phyloP scores from a whole-genome alignment of 192 early-diverging fungal species.

The Phycomyces nitens region DNA sequence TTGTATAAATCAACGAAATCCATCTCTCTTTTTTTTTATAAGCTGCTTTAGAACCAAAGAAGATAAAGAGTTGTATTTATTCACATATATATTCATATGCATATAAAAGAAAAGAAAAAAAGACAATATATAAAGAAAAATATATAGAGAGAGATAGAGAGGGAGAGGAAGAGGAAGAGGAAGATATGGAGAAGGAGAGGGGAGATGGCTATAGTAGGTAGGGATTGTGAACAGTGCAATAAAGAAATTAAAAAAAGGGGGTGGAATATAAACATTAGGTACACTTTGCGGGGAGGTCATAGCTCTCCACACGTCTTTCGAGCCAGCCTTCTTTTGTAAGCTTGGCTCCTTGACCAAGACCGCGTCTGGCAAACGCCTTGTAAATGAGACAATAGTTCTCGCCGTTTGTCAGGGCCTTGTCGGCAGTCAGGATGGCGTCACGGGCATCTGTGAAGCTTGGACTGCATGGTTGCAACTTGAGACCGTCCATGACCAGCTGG shows the following conservation, averaged over 20 bases:
- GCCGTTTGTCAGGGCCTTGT: conserved; percentile 58
- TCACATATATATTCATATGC: too few relatives aligned
- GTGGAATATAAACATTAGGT: conserved; percentile 4
- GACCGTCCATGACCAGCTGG: conserved; percentile 69
- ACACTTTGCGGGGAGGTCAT: conserved; percentile 21
- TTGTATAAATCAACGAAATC: not conserved
- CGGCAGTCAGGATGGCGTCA: conserved; percentile 70
- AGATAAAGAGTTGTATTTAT: too few relatives aligned
- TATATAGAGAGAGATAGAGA: not conserved
- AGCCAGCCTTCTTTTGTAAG: conserved; percentile 37
- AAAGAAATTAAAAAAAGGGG: not conserved
- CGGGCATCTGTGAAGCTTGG: conserved; percentile 72
- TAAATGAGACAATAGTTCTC: conserved; percentile 71
- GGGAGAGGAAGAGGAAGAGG: not conserved
- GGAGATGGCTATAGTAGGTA: too few relatives aligned
- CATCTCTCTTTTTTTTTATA: too few relatives aligned
- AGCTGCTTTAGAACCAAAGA: too few relatives aligned
- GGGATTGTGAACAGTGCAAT: too few relatives aligned
- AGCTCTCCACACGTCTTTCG: conserved; percentile 31
- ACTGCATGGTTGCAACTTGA: conserved; percentile 76
- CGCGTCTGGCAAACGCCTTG: conserved; percentile 84
- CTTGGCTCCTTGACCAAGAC: conserved; percentile 73
- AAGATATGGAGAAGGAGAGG: not conserved
- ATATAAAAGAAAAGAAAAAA: too few relatives aligned
- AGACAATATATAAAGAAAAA: not conserved